Evolutionary conservation across 306 rosid species (phyloP).

Genomic region (Cajanus cajan): DNA sequence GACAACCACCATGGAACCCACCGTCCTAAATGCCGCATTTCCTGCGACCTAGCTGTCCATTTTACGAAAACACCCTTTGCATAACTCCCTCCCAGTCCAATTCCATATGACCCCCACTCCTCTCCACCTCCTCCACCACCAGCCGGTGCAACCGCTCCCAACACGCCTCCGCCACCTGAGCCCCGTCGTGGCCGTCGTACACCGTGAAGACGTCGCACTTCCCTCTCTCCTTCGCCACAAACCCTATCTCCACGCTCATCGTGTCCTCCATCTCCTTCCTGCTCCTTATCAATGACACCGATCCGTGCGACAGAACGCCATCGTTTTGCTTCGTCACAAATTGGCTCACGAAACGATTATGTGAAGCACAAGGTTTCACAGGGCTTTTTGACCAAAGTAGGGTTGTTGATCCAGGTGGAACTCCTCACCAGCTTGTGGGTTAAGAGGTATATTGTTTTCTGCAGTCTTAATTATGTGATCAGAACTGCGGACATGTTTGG

Average conservation of each 20-base stretch:
- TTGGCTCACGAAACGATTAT: too few species aligned
- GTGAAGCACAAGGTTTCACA: too few species aligned
- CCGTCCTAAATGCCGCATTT: slow-evolving; percentile 44
- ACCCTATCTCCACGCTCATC: slow-evolving; percentile 64
- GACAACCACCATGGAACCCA: slow-evolving; percentile 72
- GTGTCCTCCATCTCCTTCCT: slow-evolving; percentile 93
- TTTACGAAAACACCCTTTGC: slow-evolving; percentile 73
- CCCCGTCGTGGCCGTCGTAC: slow-evolving; percentile 88
- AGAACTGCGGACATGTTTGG: too few species aligned
- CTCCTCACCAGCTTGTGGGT: too few species aligned
- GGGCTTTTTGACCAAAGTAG: too few species aligned
- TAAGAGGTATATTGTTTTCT: too few species aligned
- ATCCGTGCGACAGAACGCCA: slow-evolving; percentile 41
- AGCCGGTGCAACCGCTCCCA: slow-evolving; percentile 53
- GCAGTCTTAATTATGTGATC: too few species aligned
- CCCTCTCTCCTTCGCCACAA: slow-evolving; percentile 26
- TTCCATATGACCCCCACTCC: slow-evolving; percentile 11
- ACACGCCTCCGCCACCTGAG: slow-evolving; percentile 67
- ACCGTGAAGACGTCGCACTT: slow-evolving; percentile 70
- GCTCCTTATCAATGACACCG: slow-evolving; percentile 62
- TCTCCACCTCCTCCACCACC: slow-evolving; percentile 59
- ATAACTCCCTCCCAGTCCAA: slow-evolving; percentile 77
- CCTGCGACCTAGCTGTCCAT: slow-evolving; percentile 65
- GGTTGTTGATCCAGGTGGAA: too few species aligned
- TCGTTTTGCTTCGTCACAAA: neutral